These are phyloP conservation scores for Solanum medicagineum DNA, from an alignment of 257 asterid genomes.

Conservation along the genomic window DNA sequence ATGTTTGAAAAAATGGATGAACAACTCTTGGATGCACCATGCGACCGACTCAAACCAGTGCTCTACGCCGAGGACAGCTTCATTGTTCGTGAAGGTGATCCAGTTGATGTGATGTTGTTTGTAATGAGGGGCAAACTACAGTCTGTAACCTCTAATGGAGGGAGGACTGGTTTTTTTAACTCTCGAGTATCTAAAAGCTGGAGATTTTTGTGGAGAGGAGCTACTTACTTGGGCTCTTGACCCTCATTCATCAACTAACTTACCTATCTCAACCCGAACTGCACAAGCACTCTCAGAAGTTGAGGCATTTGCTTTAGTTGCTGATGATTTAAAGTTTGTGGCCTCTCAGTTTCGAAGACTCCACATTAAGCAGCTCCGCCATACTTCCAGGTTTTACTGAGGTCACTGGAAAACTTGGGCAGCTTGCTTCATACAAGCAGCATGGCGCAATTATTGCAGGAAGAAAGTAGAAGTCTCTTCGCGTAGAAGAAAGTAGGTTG, in stretches of 20 bases:
- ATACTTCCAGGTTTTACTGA: constrained; percentile 82
- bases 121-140: constrained; percentile 78
- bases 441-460: constrained; percentile 67
- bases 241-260: constrained; percentile 71
- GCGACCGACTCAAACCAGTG: constrained; percentile 74
- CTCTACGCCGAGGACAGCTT: constrained; percentile 80
- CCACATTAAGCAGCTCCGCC: constrained; percentile 88
- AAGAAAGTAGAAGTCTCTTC: constrained; percentile 68
- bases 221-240: constrained; percentile 95
- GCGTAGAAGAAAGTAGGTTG: constrained; percentile 61
- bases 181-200: constrained; percentile 63
- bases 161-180: constrained; percentile 85
- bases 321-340: constrained; percentile 78
- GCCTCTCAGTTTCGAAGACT: constrained; percentile 84
- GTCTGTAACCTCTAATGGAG: constrained; percentile 84
- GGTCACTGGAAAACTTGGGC: constrained; percentile 99
- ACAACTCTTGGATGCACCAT: constrained; percentile 78
- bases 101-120: constrained; percentile 83
- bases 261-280: constrained; percentile 87
- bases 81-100: constrained; percentile 95
- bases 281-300: constrained; percentile 88
- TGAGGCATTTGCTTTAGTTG: constrained; percentile 84
- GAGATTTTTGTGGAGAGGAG: constrained; percentile 98
- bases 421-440: constrained; percentile 88
- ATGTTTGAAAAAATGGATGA: constrained; percentile 96